Evolutionary conservation across 768 basidiomycete species (phyloP).

Genomic region (Xerocomus spinulosus): DNA sequence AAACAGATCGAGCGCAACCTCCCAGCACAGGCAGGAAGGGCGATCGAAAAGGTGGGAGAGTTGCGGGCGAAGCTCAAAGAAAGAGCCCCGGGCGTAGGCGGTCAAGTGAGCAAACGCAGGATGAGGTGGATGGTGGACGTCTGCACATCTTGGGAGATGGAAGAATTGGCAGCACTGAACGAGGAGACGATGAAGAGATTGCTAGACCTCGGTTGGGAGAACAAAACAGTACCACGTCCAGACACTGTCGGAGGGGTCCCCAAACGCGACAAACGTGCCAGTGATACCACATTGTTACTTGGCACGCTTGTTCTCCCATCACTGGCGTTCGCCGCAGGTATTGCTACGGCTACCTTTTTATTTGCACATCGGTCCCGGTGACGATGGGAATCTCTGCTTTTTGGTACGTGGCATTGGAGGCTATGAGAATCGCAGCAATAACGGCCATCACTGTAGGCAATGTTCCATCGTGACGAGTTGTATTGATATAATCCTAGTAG

Average conservation of each 20-base stretch:
- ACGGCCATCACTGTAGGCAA: conserved; percentile 1
- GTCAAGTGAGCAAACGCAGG: conserved; percentile 65
- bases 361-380: conserved; percentile 31
- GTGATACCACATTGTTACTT: conserved; percentile 3
- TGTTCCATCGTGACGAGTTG: background rate
- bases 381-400: conserved; percentile 6
- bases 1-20: conserved; percentile 62
- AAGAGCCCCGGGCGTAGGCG: conserved; percentile 80
- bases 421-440: background rate
- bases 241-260: conserved; percentile 37
- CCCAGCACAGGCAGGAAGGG: conserved; percentile 66
- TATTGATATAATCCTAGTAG: no score
- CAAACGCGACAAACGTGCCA: conserved; percentile 6
- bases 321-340: conserved; percentile 43
- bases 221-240: conserved; percentile 43
- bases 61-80: conserved; percentile 69
- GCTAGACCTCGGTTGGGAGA: conserved; percentile 86
- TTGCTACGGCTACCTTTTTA: conserved; percentile 33
- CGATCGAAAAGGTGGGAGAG: conserved; percentile 75
- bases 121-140: conserved; percentile 92
- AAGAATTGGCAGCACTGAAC: conserved; percentile 70
- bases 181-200: conserved; percentile 59
- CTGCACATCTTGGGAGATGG: conserved; percentile 83
- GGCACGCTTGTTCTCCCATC: conserved; percentile 25
- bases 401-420: conserved; percentile 7